These are phyloP conservation scores for Entelexis paramagnoliae DNA, from an alignment of 1,139 yeast species.

Conservation along the genomic window DNA sequence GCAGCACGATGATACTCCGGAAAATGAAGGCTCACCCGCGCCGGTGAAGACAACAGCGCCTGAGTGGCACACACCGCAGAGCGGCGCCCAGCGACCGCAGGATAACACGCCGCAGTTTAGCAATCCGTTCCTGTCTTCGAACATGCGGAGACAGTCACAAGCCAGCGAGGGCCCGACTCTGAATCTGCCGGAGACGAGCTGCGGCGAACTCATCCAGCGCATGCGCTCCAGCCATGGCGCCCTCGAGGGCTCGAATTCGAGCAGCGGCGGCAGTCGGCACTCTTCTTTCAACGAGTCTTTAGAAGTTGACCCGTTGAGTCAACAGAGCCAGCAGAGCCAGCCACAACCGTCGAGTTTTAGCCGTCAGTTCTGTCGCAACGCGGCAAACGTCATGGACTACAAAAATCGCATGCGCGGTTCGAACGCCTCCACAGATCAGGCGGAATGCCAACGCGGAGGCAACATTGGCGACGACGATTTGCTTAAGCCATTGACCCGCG, in stretches of 20 bases:
- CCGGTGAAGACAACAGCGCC: neutral
- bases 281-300: neutral
- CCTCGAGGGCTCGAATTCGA: neutral
- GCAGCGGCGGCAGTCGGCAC: neutral
- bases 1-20: neutral
- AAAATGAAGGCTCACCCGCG: neutral
- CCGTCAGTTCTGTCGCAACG: slow-evolving; percentile 17
- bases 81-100: neutral
- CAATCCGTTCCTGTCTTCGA: neutral
- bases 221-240: slow-evolving; percentile 11
- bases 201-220: slow-evolving; percentile 17
- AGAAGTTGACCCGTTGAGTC: neutral
- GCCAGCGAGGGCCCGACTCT: slow-evolving; percentile 1
- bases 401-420: slow-evolving; percentile 14
- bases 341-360: neutral
- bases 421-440: too few species aligned
- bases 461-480: neutral
- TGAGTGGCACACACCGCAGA: neutral
- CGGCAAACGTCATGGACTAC: slow-evolving; percentile 14
- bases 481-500: neutral
- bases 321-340: neutral
- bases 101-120: neutral
- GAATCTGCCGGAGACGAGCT: neutral
- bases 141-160: neutral
- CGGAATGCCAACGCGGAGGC: neutral